Evolutionary conservation across 106 monocot genomes (phyloP), one percentile per base, ranked within the genome.

Genomic region (Posidonia australis): DNA sequence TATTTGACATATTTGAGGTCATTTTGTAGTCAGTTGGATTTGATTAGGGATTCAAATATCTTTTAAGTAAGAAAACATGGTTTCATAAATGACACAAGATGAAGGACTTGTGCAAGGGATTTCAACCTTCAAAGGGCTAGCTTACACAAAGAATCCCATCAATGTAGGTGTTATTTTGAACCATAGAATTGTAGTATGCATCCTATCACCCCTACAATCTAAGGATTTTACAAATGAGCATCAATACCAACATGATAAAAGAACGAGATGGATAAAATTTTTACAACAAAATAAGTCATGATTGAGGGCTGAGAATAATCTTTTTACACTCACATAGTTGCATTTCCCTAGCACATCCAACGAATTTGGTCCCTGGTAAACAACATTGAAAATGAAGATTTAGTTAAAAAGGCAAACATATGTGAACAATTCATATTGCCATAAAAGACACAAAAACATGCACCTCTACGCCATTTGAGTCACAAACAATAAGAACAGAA

Each of bases 401-500:
- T 7, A 64, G 63, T 56, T 14, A 42, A 4, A 23, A 72, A 22
- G 10, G 11, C 19, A 21, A 54, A 24, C 10, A 54, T 2, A 54
- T 54, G 20, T 18, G 49, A 51, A 51, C n/a, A 51, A 10, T 11
- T 21, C 9, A 63, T 6, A 20, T 5, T 26, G 0, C 13, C 17
- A 44, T 31, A 16, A 45, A 63, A 22, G 10, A 9, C 17, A 59
- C 10, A 11, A 18, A 13, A 30, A 24, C 18, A 67, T 72, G 60
- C 46, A 87, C 92, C 53, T 77, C 65, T 53, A 53, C 72, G 45
- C 68, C 53, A 66, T 64, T 70, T 53, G 70, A 49, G 65, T 84
- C 82, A 73, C 92, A 92, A 31, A 75, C 51, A 45, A 92, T 60
- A 46, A 76, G 77, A 74, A 92, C 68, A 69, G 87, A 79, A 64